Evolutionary conservation across 305 asterid genomes (phyloP).

Genomic region (Rubia tinctorum): DNA sequence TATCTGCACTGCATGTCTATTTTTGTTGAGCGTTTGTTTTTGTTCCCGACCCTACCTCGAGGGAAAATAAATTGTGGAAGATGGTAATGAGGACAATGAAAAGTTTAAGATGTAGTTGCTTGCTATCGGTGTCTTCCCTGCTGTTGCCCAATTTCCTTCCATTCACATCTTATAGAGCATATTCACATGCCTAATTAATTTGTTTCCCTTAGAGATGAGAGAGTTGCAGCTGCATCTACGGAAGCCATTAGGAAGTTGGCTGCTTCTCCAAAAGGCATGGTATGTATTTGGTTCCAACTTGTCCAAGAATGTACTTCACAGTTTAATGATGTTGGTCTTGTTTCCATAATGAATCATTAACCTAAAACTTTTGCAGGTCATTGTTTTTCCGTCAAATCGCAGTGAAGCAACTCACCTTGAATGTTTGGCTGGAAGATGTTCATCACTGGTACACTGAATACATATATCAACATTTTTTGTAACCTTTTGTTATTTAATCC

Average conservation of each 20-base stretch:
- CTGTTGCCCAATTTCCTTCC: not conserved
- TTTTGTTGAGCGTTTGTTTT: not conserved
- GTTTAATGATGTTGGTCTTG: not conserved
- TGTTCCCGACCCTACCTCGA: not conserved
- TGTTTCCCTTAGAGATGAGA: conserved; percentile 59
- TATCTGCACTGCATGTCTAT: not conserved
- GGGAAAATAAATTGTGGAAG: not conserved
- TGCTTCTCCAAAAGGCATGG: conserved; percentile 64
- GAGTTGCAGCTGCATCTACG: conserved; percentile 74
- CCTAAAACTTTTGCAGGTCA: conserved; percentile 34
- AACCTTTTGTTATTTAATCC: not conserved
- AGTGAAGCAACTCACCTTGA: conserved; percentile 64
- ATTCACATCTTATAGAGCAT: not conserved
- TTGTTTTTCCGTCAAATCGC: conserved; percentile 53
- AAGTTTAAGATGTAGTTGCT: not conserved
- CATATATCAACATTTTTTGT: not conserved
- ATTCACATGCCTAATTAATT: not conserved
- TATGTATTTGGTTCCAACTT: conserved; percentile 31
- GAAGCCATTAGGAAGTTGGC: conserved; percentile 62
- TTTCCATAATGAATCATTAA: not conserved
- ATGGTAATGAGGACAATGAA: too few relatives aligned
- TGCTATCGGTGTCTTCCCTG: not conserved
- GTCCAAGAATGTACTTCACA: conserved; percentile 19
- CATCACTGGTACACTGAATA: conserved; percentile 29
- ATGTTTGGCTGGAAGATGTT: conserved; percentile 52